These are phyloP conservation scores for Lentinula sp. DNA, from an alignment of 768 basidiomycete species.

Conservation along the genomic window DNA sequence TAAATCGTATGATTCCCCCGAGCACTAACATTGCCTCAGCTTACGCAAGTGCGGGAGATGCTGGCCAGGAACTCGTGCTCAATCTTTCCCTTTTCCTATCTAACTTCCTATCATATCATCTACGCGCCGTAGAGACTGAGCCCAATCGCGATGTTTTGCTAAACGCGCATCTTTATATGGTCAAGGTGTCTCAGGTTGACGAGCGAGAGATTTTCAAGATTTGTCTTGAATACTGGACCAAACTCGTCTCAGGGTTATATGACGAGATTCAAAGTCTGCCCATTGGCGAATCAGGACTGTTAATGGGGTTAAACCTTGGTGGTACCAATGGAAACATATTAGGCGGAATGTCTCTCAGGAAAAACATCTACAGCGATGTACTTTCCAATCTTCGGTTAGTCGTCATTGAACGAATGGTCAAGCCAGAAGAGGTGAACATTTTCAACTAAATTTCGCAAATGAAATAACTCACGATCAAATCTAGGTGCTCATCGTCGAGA, in stretches of 20 bases:
- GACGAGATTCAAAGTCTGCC: conserved; percentile 94
- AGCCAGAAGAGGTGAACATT: conserved; percentile 86
- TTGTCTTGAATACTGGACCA: conserved; percentile 95
- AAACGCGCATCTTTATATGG: conserved; percentile 97
- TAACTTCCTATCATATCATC: conserved; percentile 92
- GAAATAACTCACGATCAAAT: conserved; percentile 7
- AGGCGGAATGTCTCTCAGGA: conserved; percentile 74
- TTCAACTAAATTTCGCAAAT: neutral
- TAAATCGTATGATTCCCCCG: conserved; percentile 96
- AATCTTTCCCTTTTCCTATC: conserved; percentile 97
- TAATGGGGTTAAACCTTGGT: conserved; percentile 87
- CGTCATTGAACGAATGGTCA: conserved; percentile 98
- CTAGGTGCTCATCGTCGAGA: conserved; percentile 96
- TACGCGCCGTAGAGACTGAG: conserved; percentile 91
- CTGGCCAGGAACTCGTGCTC: conserved; percentile 94
- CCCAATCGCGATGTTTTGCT: conserved; percentile 86
- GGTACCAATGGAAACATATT: conserved; percentile 62
- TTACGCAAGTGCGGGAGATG: conserved; percentile 82
- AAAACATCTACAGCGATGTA: conserved; percentile 95
- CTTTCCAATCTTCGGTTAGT: conserved; percentile 90
- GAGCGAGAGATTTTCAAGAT: conserved; percentile 99
- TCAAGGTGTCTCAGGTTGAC: conserved; percentile 96
- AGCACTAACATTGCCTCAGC: conserved; percentile 92
- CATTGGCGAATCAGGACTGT: conserved; percentile 75
- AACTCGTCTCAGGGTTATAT: conserved; percentile 93